A percentile compares a stretch with the other conserved stretches of the same genome.
Conservation (phyloP, 2,329 filamentous ascomycete genomes). For the Pseudocercospora vitis region DNA sequence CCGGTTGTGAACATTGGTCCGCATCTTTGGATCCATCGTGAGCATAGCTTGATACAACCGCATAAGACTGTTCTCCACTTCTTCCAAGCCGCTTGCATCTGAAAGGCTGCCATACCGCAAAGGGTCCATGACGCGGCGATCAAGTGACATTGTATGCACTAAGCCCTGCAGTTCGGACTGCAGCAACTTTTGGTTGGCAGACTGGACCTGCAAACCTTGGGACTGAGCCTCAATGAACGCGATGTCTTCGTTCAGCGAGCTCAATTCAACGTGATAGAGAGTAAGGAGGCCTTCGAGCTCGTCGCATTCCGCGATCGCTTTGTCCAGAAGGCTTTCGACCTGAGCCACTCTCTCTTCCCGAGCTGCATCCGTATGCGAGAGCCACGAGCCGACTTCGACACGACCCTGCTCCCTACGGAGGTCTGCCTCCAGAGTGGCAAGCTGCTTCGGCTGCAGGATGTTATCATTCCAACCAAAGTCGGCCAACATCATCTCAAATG, state of each 20-base stretch:
- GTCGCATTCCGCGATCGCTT: slow-evolving; percentile 91
- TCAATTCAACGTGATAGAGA: slow-evolving; percentile 89
- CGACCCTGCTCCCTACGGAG: slow-evolving; percentile 85
- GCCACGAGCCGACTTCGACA: slow-evolving; percentile 89
- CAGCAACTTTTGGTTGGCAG: slow-evolving; percentile 91
- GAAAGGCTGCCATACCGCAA: slow-evolving; percentile 73
- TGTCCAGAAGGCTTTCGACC: slow-evolving; percentile 81
- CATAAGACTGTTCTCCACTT: slow-evolving; percentile 75
- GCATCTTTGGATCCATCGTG: slow-evolving; percentile 83
- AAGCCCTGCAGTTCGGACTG: slow-evolving; percentile 85
- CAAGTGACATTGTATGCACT: slow-evolving; percentile 89
- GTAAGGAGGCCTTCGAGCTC: slow-evolving; percentile 93
- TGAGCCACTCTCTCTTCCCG: slow-evolving; percentile 88
- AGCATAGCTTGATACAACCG: slow-evolving; percentile 88
- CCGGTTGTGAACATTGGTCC: slow-evolving; percentile 51
- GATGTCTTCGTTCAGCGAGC: slow-evolving; percentile 91
- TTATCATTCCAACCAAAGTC: slow-evolving; percentile 88
- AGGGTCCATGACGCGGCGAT: slow-evolving; percentile 69
- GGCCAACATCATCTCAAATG: slow-evolving; percentile 79
- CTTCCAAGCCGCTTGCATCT: slow-evolving; percentile 66
- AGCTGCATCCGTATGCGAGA: slow-evolving; percentile 70
- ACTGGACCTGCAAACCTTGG: slow-evolving; percentile 94
- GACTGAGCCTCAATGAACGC: slow-evolving; percentile 96
- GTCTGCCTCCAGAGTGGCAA: slow-evolving; percentile 78
- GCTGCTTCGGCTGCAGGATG: slow-evolving; percentile 69